Percentiles rank a stretch among this genome's conserved stretches.
Conservation (phyloP, 331 rosid species). For the Prunus yedoensis region DNA sequence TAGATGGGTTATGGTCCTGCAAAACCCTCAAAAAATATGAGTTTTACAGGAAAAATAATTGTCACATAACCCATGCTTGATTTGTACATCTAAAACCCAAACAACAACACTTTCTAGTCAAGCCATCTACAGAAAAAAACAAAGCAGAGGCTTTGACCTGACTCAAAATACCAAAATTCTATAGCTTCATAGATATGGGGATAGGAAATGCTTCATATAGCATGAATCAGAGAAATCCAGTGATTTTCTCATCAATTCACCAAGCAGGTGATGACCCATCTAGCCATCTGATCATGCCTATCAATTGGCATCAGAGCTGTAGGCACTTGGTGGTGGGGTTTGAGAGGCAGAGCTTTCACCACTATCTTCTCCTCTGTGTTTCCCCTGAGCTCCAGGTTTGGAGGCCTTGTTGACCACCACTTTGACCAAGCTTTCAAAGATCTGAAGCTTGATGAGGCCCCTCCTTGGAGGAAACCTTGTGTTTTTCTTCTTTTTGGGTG, state of each 20-base stretch:
- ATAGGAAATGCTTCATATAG: not conserved
- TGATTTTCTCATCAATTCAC: not conserved
- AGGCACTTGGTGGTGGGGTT: not conserved
- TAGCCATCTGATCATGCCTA: not conserved
- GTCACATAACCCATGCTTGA: not conserved
- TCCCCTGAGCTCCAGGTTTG: not conserved
- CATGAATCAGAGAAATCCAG: not conserved
- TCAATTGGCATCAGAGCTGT: not conserved
- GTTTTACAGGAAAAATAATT: not conserved
- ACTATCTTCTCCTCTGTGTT: not conserved
- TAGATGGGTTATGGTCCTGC: not conserved
- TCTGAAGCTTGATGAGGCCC: not conserved
- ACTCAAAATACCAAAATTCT: not conserved
- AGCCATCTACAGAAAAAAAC: not conserved
- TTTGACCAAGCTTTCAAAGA: not conserved
- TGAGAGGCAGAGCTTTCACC: not conserved
- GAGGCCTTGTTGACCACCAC: not conserved
- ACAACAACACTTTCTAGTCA: not conserved
- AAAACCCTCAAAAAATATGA: not conserved
- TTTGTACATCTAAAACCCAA: not conserved
- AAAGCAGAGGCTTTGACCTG: not conserved
- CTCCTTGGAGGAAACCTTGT: not conserved
- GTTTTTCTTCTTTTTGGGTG: too few species aligned
- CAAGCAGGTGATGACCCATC: not conserved
- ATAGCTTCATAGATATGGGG: not conserved